Evolutionary conservation across 139 green algal genomes (phyloP).

Genomic region (Closterium sp.): DNA sequence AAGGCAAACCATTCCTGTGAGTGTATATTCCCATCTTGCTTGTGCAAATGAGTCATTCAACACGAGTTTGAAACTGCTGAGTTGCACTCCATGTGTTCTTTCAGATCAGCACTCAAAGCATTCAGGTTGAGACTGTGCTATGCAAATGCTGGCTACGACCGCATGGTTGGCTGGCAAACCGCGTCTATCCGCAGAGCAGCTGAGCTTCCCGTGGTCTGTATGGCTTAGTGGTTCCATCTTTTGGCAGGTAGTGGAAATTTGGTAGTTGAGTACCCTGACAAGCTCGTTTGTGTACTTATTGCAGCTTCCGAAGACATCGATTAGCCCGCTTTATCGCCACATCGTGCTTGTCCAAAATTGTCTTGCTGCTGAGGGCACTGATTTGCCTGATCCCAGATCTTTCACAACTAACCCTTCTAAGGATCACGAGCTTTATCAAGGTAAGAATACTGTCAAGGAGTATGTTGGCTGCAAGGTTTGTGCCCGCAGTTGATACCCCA

Average conservation of each 20-base stretch:
- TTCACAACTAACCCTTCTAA: neutral
- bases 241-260: neutral
- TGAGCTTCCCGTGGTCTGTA: conserved; percentile 17
- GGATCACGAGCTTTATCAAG: neutral
- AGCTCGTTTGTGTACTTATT: neutral
- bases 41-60: neutral
- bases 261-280: neutral
- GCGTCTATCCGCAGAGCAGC: conserved; percentile 20
- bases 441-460: neutral
- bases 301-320: neutral
- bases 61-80: neutral
- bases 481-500: neutral
- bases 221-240: neutral
- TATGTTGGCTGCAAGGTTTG: neutral
- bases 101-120: conserved; percentile 24
- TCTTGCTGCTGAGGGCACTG: neutral
- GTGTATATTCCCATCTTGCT: neutral
- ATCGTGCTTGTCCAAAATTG: neutral
- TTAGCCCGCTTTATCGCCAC: neutral
- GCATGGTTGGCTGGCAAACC: conserved; percentile 52
- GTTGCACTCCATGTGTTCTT: neutral
- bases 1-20: conserved; percentile 14
- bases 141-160: conserved; percentile 35
- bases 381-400: neutral
- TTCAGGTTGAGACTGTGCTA: conserved; percentile 27